Conservation (phyloP, 1,284 basidiomycete species). For the Pseudozyma sp. region DNA sequence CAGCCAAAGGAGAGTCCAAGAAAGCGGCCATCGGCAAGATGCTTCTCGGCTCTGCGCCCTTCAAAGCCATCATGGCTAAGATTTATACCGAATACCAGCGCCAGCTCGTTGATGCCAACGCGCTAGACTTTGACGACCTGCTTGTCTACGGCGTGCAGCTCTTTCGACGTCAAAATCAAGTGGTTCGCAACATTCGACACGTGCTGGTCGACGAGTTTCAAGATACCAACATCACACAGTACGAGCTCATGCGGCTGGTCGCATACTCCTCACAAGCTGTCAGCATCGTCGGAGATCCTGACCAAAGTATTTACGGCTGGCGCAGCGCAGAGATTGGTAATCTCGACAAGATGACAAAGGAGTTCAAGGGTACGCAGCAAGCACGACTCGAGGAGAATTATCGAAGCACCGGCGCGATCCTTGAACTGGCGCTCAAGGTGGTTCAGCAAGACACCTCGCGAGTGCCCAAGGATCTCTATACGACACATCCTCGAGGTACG, state of each 20-base stretch:
- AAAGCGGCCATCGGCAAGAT: slow-evolving; percentile 20
- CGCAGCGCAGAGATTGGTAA: slow-evolving; percentile 75
- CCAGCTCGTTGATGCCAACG: slow-evolving; percentile 76
- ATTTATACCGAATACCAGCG: slow-evolving; percentile 80
- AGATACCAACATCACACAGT: slow-evolving; percentile 89
- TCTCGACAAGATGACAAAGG: slow-evolving; percentile 58
- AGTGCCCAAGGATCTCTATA: slow-evolving; percentile 80
- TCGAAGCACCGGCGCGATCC: slow-evolving; percentile 82
- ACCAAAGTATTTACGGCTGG: slow-evolving; percentile 94
- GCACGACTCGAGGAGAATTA: slow-evolving; percentile 89
- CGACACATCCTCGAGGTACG: slow-evolving; percentile 77
- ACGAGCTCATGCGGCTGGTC: slow-evolving; percentile 79
- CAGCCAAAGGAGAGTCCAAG: slow-evolving; percentile 23
- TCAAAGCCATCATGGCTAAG: slow-evolving; percentile 57
- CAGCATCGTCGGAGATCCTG: slow-evolving; percentile 90
- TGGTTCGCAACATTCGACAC: slow-evolving; percentile 78
- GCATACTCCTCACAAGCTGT: slow-evolving; percentile 69
- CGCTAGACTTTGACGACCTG: slow-evolving; percentile 90
- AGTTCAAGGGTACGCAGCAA: slow-evolving; percentile 70
- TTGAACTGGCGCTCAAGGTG: slow-evolving; percentile 81
- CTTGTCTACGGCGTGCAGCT: slow-evolving; percentile 78
- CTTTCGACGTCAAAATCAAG: slow-evolving; percentile 74
- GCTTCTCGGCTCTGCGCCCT: slow-evolving; percentile 14
- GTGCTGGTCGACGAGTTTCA: slow-evolving; percentile 92
- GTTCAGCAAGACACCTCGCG: slow-evolving; percentile 82